These are phyloP conservation scores for Clarireedia sp. DNA, from an alignment of 2,329 filamentous ascomycete species.

Conservation along the genomic window DNA sequence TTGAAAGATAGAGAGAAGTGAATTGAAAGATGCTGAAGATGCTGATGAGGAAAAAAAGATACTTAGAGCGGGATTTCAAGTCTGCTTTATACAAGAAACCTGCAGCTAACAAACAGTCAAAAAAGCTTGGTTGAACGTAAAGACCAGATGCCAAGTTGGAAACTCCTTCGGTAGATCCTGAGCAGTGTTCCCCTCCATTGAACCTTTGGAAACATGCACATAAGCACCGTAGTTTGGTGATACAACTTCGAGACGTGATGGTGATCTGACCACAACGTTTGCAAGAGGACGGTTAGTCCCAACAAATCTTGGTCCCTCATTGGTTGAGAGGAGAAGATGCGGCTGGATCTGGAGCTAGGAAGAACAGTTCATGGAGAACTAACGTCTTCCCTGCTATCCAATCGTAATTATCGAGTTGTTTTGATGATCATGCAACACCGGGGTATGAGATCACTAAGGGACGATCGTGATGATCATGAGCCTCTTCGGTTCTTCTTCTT, in stretches of 20 bases:
- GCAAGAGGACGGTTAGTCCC: background rate
- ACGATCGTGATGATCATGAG: background rate
- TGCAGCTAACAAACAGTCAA: constrained; percentile 8
- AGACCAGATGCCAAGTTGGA: constrained; percentile 22
- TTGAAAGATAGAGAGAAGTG: constrained; percentile 15
- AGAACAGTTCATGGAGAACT: background rate
- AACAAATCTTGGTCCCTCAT: background rate
- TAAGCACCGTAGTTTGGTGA: constrained; percentile 12
- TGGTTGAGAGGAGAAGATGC: background rate
- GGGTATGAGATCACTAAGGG: background rate
- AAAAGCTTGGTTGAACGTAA: constrained; percentile 18
- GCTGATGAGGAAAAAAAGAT: constrained; percentile 23
- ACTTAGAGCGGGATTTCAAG: constrained; percentile 4
- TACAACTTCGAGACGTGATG: constrained; percentile 15
- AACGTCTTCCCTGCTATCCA: background rate
- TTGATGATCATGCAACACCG: background rate
- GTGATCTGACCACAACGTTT: constrained; percentile 2
- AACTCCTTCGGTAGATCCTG: constrained; percentile 4
- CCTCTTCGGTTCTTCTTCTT: constrained; percentile 3
- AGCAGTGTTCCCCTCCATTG: background rate
- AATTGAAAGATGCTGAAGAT: constrained; percentile 13
- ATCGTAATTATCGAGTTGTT: background rate
- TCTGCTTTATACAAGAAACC: constrained; percentile 21
- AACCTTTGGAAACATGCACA: constrained; percentile 17
- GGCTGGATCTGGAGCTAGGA: background rate